Base-by-base conservation (phyloP, 139 green algal genomes). In the Closterium sp. region DNA sequence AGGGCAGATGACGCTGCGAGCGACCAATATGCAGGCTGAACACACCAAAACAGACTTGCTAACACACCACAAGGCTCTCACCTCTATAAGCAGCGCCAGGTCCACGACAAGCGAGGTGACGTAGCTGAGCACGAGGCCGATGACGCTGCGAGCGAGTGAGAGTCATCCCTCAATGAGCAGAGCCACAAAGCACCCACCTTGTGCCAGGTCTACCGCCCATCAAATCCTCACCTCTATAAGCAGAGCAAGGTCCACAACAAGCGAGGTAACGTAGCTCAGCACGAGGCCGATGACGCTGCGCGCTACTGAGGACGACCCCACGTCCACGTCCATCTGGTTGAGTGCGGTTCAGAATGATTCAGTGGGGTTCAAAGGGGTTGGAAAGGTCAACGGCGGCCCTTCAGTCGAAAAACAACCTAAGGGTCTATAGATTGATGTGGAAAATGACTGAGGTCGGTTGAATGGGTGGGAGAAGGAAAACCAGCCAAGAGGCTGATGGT, bases 261-360 rank as follows among this genome's bases (percentile, higher is more conserved):
- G 91, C 2, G 27, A 31, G 1, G 28, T 70, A 17, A 94, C 91
- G 91, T 94, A 94, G 21, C 89, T 22, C 3, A 94, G n/a, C 31
- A 94, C 91, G 24, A 94, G 88, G 19, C 91, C 91, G 13, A 94
- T 90, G 27, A 94, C 42, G 24, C 30, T 45, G n/a, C 91, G 29
- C 6, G 91, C 91, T 3, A 94, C 89, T 10, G 91, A 94, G 21
- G 91, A 94, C 11, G 91, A 91, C 38, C 91, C 91, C 62, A 94
- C 91, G 88, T 94, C 91, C 17, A 88, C 27, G 42, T 94, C 91
- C 34, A 94, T 93, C 91, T 94, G 88, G 45, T 31, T 50, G 38
- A 50, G 38, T 50, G 38, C 38, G 38, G 38, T 50, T 50, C 38
- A 6, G 34, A 10, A 10, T 42, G 7, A 50, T n/a, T n/a, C n/a